These are phyloP conservation scores for Raddia distichophylla DNA, from an alignment of 176 grass and related monocot genomes.

Conservation along the genomic window DNA sequence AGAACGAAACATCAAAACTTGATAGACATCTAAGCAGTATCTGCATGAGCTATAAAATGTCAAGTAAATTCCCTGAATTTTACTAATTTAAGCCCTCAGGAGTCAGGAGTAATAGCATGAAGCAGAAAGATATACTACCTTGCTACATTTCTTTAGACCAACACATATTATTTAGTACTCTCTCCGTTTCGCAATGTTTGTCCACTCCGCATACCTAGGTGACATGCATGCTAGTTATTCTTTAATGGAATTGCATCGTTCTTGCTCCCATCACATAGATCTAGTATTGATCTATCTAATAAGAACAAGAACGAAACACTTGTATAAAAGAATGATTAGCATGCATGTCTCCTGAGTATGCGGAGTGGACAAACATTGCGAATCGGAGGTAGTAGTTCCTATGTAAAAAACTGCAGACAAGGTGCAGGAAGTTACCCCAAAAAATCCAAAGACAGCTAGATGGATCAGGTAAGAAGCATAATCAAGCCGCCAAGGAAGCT, in stretches of 20 bases:
- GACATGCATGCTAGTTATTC: too few relatives aligned
- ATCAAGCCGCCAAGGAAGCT: constrained; percentile 57
- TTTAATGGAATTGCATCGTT: too few relatives aligned
- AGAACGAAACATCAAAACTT: constrained; percentile 11
- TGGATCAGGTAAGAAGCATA: constrained; percentile 83
- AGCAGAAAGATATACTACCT: neutral
- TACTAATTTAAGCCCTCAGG: neutral
- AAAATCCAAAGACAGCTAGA: constrained; percentile 76
- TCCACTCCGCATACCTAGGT: too few relatives aligned
- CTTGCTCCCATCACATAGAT: too few relatives aligned
- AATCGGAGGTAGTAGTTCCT: neutral
- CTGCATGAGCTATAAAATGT: neutral
- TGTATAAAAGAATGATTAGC: too few relatives aligned
- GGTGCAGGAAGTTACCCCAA: constrained; percentile 65
- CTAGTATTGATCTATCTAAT: too few relatives aligned
- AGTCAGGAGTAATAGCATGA: constrained; percentile 17
- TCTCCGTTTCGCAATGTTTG: too few relatives aligned
- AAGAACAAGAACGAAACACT: too few relatives aligned
- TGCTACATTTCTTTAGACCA: neutral
- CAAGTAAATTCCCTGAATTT: constrained; percentile 10
- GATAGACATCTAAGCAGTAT: constrained; percentile 5
- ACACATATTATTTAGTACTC: neutral
- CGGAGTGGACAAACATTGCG: too few relatives aligned
- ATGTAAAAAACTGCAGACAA: neutral
- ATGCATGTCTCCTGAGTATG: too few relatives aligned